Conservation (phyloP, 1,284 basidiomycete genomes). For the Malassezia globosa region DNA sequence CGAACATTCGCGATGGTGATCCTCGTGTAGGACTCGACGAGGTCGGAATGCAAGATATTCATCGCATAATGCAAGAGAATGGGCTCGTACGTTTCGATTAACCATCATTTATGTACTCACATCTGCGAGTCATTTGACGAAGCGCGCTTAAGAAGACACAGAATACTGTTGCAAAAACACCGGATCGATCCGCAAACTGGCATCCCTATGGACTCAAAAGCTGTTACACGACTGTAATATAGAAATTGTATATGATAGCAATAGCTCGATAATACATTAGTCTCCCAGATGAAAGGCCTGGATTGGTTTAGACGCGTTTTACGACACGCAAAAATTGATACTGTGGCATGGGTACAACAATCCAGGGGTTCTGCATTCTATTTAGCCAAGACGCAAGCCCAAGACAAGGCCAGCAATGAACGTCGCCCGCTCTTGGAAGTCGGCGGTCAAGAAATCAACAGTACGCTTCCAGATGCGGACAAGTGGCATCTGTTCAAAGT, state of each 20-base stretch:
- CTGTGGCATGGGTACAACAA: slow-evolving; percentile 1
- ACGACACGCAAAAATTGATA: too few species aligned
- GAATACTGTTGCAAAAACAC: slow-evolving; percentile 25
- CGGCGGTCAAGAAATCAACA: slow-evolving; percentile 74
- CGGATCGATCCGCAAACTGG: slow-evolving; percentile 42
- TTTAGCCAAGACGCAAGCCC: slow-evolving; percentile 51
- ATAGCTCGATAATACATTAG: not conserved
- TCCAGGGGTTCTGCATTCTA: too few species aligned
- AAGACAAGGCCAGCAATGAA: slow-evolving; percentile 52
- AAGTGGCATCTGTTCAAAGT: slow-evolving; percentile 14
- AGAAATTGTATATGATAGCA: too few species aligned
- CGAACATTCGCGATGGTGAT: slow-evolving; percentile 32
- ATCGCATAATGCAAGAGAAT: slow-evolving; percentile 30
- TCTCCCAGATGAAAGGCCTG: too few species aligned
- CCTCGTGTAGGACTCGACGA: slow-evolving; percentile 30
- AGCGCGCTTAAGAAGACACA: slow-evolving; percentile 36
- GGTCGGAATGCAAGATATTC: slow-evolving; percentile 28
- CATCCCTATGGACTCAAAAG: slow-evolving; percentile 37
- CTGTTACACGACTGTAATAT: slow-evolving; percentile 27
- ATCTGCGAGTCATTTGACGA: slow-evolving; percentile 31
- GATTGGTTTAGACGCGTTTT: too few species aligned
- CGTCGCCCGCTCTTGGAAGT: slow-evolving; percentile 66
- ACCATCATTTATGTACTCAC: too few species aligned
- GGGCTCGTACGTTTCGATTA: slow-evolving; percentile 25
- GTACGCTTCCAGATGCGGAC: slow-evolving; percentile 60